These are phyloP conservation scores for Helotiales sp. DNA, from an alignment of 2,329 filamentous ascomycete species.

Conservation along the genomic window DNA sequence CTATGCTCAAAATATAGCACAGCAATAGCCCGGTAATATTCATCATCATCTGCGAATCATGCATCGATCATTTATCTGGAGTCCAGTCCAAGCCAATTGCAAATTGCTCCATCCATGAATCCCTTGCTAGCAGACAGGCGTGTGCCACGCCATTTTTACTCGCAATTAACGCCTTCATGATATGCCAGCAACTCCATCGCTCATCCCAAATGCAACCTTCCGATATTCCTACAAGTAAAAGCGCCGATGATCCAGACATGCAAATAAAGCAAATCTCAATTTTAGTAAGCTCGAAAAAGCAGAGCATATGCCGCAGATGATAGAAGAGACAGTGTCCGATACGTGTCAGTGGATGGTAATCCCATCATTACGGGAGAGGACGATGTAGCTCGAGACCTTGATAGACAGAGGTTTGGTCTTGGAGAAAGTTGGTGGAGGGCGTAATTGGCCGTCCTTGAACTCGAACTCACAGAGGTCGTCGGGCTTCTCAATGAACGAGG, in stretches of 20 bases:
- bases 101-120: neutral
- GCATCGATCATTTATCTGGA: neutral
- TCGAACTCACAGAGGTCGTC: slow-evolving; percentile 67
- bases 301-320: slow-evolving; percentile 9
- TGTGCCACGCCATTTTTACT: neutral
- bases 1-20: neutral
- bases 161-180: slow-evolving; percentile 16
- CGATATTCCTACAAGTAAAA: slow-evolving; percentile 13
- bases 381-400: slow-evolving; percentile 39
- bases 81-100: slow-evolving; percentile 1
- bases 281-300: neutral
- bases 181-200: slow-evolving; percentile 21
- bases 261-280: slow-evolving; percentile 9
- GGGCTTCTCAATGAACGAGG: slow-evolving; percentile 64
- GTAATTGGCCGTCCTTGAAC: slow-evolving; percentile 61
- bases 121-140: neutral
- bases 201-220: slow-evolving; percentile 1
- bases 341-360: slow-evolving; percentile 37
- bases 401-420: slow-evolving; percentile 39
- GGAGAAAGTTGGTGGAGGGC: slow-evolving; percentile 33
- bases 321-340: neutral
- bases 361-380: slow-evolving; percentile 31
- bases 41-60: neutral
- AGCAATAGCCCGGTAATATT: neutral
- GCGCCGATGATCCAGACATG: slow-evolving; percentile 3